These are phyloP conservation scores for Mrakiaceae sp. DNA, from an alignment of 1,284 basidiomycete species.

Conservation along the genomic window DNA sequence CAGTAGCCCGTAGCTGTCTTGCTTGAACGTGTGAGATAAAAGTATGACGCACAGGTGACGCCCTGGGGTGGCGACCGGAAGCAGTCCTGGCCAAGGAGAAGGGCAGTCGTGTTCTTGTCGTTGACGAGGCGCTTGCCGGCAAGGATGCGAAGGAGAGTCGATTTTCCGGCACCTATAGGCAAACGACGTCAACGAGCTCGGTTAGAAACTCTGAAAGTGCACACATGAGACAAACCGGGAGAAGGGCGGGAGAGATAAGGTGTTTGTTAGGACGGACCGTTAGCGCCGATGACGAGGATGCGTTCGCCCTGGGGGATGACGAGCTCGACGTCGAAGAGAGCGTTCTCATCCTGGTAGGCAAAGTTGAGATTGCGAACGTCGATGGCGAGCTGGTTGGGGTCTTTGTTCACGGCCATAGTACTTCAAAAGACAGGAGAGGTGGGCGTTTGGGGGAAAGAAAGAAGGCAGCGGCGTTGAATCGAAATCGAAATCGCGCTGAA, in stretches of 20 bases:
- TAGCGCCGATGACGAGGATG: constrained; percentile 15
- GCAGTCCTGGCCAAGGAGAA: constrained; percentile 69
- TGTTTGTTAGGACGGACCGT: neutral
- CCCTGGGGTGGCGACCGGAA: constrained; percentile 55
- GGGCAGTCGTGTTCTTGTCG: constrained; percentile 45
- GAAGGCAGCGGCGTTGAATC: too few species aligned
- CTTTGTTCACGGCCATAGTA: too few species aligned
- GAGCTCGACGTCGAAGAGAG: constrained; percentile 10
- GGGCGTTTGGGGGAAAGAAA: too few species aligned
- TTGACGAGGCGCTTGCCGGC: constrained; percentile 80
- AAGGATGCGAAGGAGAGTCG: constrained; percentile 83
- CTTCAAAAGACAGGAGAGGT: too few species aligned
- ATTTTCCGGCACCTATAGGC: constrained; percentile 66
- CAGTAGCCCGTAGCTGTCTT: too few species aligned
- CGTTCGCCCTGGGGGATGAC: constrained; percentile 10
- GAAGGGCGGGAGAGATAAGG: neutral
- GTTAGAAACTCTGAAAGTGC: neutral
- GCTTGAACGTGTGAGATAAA: too few species aligned
- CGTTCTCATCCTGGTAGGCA: constrained; percentile 36
- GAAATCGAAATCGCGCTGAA: too few species aligned
- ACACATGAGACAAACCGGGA: neutral
- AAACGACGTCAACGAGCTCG: neutral
- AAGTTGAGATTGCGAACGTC: constrained; percentile 48
- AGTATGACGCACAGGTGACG: constrained; percentile 49
- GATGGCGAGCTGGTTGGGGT: constrained; percentile 33